These are phyloP conservation scores for Carex kokanica DNA, from an alignment of 176 grass and related monocot species.

Conservation along the genomic window DNA sequence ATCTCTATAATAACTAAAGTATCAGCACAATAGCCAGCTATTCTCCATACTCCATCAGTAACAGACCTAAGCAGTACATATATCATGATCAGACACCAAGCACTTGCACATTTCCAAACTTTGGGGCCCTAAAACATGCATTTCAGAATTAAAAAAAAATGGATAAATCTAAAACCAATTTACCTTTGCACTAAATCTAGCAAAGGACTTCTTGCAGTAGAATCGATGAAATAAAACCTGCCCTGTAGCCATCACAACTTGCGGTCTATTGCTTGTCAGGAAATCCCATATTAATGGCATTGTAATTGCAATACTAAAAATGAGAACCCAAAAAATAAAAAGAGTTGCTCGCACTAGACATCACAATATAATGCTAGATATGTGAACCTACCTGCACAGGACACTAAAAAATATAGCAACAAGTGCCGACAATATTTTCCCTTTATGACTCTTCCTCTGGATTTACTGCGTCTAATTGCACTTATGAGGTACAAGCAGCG, in stretches of 20 bases:
- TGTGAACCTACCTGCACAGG: not conserved
- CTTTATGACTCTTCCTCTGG: not conserved
- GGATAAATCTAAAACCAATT: not conserved
- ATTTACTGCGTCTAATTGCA: not conserved
- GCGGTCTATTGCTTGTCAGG: constrained; percentile 57
- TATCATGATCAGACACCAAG: not conserved
- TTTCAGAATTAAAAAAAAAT: not conserved
- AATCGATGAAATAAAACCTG: constrained; percentile 93
- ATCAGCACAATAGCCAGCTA: not conserved
- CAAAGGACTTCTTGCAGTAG: constrained; percentile 97
- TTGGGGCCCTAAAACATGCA: not conserved
- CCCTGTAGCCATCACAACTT: constrained; percentile 91
- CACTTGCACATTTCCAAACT: not conserved
- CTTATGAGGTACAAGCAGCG: not conserved
- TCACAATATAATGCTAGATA: not conserved
- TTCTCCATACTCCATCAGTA: not conserved
- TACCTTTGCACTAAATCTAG: constrained; percentile 82
- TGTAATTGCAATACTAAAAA: not conserved
- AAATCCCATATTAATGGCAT: constrained; percentile 12
- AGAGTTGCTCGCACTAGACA: not conserved
- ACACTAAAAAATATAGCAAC: not conserved
- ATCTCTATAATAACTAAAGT: not conserved
- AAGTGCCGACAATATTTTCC: not conserved
- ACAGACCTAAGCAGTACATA: not conserved
- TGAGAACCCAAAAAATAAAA: not conserved